Conservation (phyloP, 257 asterid species). For the Solanum rostratum region DNA sequence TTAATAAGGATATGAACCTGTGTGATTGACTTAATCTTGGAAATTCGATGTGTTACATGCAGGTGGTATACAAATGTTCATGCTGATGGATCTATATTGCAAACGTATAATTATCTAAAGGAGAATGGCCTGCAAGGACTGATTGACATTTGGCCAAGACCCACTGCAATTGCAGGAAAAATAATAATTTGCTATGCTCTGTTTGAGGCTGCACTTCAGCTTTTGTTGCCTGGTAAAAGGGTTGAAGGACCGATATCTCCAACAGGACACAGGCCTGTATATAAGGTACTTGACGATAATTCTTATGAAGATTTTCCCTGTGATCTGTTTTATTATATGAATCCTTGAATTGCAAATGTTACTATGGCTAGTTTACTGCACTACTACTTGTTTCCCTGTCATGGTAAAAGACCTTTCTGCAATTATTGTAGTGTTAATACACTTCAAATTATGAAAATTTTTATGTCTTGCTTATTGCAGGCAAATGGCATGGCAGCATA, state of each 20-base stretch:
- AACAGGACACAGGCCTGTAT: constrained; percentile 72
- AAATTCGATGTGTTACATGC: constrained; percentile 14
- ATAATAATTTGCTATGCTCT: constrained; percentile 67
- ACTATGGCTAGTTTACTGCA: background rate
- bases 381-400: background rate
- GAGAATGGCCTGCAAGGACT: constrained; percentile 68
- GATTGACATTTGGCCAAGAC: constrained; percentile 69
- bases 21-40: background rate
- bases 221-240: constrained; percentile 71
- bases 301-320: background rate
- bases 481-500: constrained; percentile 86
- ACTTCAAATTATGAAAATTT: background rate
- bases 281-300: constrained; percentile 45
- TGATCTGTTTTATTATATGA: background rate
- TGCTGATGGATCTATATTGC: constrained; percentile 81
- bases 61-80: constrained; percentile 99
- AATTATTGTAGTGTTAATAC: background rate
- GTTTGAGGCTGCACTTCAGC: constrained; percentile 91
- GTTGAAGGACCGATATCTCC: constrained; percentile 93
- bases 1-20: background rate
- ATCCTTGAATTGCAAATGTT: background rate
- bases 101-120: constrained; percentile 48
- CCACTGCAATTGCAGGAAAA: constrained; percentile 64
- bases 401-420: background rate
- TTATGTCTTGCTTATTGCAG: constrained; percentile 30